These are phyloP conservation scores for Boletus rex-veris DNA, from an alignment of 768 basidiomycete species.

Conservation along the genomic window DNA sequence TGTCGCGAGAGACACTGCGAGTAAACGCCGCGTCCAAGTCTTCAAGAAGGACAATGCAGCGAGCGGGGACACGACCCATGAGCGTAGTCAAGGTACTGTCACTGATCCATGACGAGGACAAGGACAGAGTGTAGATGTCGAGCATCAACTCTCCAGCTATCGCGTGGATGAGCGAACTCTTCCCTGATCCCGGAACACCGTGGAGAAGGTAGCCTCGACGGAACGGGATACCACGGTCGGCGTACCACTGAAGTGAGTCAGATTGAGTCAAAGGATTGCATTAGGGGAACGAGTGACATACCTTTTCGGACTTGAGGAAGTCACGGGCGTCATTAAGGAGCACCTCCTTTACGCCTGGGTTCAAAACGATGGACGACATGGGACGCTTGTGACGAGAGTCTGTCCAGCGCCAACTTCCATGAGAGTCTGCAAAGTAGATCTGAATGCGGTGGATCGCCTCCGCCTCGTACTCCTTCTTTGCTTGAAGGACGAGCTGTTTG, in stretches of 20 bases:
- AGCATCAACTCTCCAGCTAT: slow-evolving; percentile 87
- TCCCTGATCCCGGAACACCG: slow-evolving; percentile 83
- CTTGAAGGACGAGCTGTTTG: slow-evolving; percentile 85
- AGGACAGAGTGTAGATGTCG: slow-evolving; percentile 88
- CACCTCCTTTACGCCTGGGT: slow-evolving; percentile 89
- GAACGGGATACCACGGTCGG: slow-evolving; percentile 91
- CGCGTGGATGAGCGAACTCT: slow-evolving; percentile 82
- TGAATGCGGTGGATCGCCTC: slow-evolving; percentile 84
- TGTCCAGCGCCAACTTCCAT: slow-evolving; percentile 85
- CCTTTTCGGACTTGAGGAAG: slow-evolving; percentile 82
- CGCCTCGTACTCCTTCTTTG: slow-evolving; percentile 86
- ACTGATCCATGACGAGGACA: slow-evolving; percentile 84
- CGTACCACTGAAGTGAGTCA: slow-evolving; percentile 64
- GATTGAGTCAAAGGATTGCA: not conserved
- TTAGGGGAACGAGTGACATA: slow-evolving; percentile 20
- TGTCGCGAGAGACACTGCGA: slow-evolving; percentile 66
- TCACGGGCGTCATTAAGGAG: slow-evolving; percentile 76
- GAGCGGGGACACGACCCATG: slow-evolving; percentile 83
- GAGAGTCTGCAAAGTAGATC: slow-evolving; percentile 86
- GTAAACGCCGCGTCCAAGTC: slow-evolving; percentile 90
- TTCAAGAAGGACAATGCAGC: slow-evolving; percentile 84
- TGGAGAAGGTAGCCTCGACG: slow-evolving; percentile 83
- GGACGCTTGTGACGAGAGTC: slow-evolving; percentile 86
- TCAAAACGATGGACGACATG: slow-evolving; percentile 82
- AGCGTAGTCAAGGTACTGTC: slow-evolving; percentile 82